Base-by-base conservation (phyloP, 2,329 filamentous ascomycete species). In the Zymoseptoria tritici region DNA sequence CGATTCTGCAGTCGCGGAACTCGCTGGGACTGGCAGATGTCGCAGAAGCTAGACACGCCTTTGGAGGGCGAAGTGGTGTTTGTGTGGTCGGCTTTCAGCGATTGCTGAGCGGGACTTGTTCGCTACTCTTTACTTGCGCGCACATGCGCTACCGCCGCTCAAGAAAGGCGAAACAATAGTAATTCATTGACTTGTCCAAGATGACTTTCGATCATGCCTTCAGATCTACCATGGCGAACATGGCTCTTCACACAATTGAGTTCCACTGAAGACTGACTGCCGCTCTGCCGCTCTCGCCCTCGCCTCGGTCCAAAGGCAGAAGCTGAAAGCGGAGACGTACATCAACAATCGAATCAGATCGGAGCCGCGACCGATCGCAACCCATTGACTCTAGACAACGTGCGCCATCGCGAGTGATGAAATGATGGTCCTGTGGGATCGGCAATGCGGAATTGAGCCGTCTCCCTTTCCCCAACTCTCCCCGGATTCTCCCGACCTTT, bases 1-100 rank as follows among this genome's bases (percentile, higher is more conserved):
- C 57, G 57, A 59, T 29, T 42, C 22, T 49, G 60, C 53, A 59
- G 65, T 67, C 66, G 64, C 66, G 57, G 66, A 65, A 67, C 65
- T 57, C 56, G 59, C 61, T 63, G 55, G 64, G 53, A 52, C 19
- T 46, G 36, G 36, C 36, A 46, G 36, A 46, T 46, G 36, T 46
- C 36, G 36, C 5, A 3, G 13, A 16, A n/a, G 36, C 13, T 46
- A 46, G 36, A n/a, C 36, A 46, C 36, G 36, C 36, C 36, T 46
- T 46, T n/a, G 36, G 16, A 46, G 2, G 36, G 36, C 36, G 36
- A 46, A 16, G 13, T 16, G 36, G 36, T 16, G 36, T 46, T 46
- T 46, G n/a, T n/a, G 36, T 46, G 36, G 36, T 46, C 36, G 62
- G 56, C 54, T 57, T 46, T 46, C 36, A 46, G 36, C 36, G 36